phyloP scores from a whole-genome alignment of 1,284 basidiomycete species.

The Marasmius oreades region DNA sequence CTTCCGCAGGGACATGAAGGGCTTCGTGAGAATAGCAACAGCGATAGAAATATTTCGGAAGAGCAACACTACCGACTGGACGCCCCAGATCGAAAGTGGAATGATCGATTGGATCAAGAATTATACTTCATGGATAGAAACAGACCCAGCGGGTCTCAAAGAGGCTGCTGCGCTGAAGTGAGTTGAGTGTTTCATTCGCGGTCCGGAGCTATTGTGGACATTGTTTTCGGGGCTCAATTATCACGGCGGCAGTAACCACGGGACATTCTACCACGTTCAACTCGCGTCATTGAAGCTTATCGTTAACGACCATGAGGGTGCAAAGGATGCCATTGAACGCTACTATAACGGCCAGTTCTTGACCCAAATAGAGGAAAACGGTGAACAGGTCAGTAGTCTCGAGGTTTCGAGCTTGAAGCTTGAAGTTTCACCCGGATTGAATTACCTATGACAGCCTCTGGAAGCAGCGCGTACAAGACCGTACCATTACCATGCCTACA shows the following conservation, averaged over 20 bases:
- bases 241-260: conserved; percentile 51
- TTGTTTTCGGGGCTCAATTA: background rate
- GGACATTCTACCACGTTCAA: conserved; percentile 51
- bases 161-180: conserved; percentile 52
- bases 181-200: conserved; percentile 17
- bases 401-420: too few relatives aligned
- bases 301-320: conserved; percentile 38
- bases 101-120: conserved; percentile 51
- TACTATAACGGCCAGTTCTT: conserved; percentile 44
- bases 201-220: background rate
- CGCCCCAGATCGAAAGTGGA: conserved; percentile 43
- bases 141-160: conserved; percentile 44
- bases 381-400: conserved; percentile 39
- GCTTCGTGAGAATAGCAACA: conserved; percentile 58
- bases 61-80: conserved; percentile 51
- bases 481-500: conserved; percentile 65
- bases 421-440: too few relatives aligned
- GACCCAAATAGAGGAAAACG: conserved; percentile 42
- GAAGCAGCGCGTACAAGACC: conserved; percentile 61
- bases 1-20: conserved; percentile 47
- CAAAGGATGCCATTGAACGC: conserved; percentile 33
- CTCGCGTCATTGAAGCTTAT: conserved; percentile 44
- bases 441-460: conserved; percentile 34
- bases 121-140: conserved; percentile 55
- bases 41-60: conserved; percentile 53